These are phyloP conservation scores for Fusarium metavorans DNA, from an alignment of 2,329 filamentous ascomycete species.

Conservation along the genomic window DNA sequence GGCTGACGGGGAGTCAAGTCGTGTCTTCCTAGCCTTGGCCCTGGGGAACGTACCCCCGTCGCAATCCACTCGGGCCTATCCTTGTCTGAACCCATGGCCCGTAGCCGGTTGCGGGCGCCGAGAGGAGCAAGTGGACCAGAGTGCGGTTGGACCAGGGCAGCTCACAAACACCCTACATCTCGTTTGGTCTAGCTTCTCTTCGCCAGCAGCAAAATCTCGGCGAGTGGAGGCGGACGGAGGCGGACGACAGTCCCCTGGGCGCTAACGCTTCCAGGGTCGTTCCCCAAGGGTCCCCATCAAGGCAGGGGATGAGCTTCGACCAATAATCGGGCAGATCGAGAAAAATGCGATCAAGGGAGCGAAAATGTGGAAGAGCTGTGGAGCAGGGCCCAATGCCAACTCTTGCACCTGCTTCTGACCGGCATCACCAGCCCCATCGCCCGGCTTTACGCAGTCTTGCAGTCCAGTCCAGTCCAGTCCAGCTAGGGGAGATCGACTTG, in stretches of 20 bases:
- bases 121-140: conserved; percentile 20
- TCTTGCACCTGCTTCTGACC: conserved; percentile 13
- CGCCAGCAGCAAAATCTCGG: conserved; percentile 1
- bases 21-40: conserved; percentile 13
- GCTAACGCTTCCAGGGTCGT: conserved; percentile 41
- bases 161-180: conserved; percentile 22
- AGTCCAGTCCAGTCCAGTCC: neutral
- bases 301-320: conserved; percentile 42
- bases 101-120: conserved; percentile 31
- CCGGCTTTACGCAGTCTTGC: neutral
- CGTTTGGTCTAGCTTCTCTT: conserved; percentile 13
- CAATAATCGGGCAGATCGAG: conserved; percentile 55
- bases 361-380: conserved; percentile 10
- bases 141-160: conserved; percentile 14
- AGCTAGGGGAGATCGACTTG: neutral
- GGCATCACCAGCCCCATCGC: conserved; percentile 17
- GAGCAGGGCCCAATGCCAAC: conserved; percentile 18
- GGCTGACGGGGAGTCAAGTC: neutral
- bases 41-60: conserved; percentile 29
- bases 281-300: conserved; percentile 47
- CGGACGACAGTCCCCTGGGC: conserved; percentile 38
- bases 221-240: conserved; percentile 34
- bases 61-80: neutral
- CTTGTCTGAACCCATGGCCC: conserved; percentile 14
- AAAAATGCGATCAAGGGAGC: conserved; percentile 31